These are phyloP conservation scores for Metschnikowia similis DNA, from an alignment of 805 yeast genomes.

Conservation along the genomic window DNA sequence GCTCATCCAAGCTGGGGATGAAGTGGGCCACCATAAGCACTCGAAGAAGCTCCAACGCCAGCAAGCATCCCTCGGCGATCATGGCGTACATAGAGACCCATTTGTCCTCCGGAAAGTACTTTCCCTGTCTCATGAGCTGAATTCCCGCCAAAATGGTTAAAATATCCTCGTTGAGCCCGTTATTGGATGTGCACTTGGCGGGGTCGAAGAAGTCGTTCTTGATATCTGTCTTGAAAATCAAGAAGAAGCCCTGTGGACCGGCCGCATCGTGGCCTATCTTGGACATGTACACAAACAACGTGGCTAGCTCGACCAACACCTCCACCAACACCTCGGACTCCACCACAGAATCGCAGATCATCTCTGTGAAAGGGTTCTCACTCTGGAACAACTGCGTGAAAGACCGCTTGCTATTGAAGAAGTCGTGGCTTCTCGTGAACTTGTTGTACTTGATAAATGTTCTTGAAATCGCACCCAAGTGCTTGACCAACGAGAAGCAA, in stretches of 20 bases:
- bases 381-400: constrained; percentile 70
- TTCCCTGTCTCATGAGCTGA: constrained; percentile 48
- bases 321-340: constrained; percentile 69
- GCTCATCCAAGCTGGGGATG: constrained; percentile 48
- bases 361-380: constrained; percentile 56
- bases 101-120: constrained; percentile 59
- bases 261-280: constrained; percentile 44
- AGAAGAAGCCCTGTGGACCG: constrained; percentile 39
- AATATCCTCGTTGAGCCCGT: constrained; percentile 42
- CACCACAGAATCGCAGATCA: constrained; percentile 70
- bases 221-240: constrained; percentile 32
- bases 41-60: constrained; percentile 49
- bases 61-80: constrained; percentile 52
- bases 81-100: constrained; percentile 71
- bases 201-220: constrained; percentile 39
- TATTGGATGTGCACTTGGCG: constrained; percentile 36
- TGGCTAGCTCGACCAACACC: constrained; percentile 62
- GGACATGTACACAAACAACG: constrained; percentile 54
- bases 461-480: constrained; percentile 51
- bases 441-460: constrained; percentile 51
- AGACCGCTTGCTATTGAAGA: constrained; percentile 55
- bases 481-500: constrained; percentile 46
- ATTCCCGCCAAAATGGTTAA: constrained; percentile 45
- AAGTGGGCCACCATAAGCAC: constrained; percentile 46
- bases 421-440: constrained; percentile 42